phyloP scores from a whole-genome alignment of 1,139 yeast genomes.

The Hyphopichia buzzinii region DNA sequence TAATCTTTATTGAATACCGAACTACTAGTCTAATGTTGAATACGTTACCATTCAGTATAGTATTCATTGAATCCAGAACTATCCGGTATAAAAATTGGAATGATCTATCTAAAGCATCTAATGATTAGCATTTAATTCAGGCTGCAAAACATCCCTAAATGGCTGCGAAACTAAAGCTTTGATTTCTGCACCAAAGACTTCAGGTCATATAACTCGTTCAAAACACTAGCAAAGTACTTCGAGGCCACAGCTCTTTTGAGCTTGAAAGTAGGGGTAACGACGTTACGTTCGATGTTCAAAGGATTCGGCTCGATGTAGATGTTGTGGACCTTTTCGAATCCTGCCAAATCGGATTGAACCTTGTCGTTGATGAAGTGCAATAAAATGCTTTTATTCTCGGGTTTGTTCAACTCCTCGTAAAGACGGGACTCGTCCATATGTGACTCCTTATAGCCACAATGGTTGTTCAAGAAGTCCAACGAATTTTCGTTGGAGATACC shows the following conservation, averaged over 20 bases:
- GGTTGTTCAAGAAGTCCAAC: constrained; percentile 16
- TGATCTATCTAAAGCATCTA: no score
- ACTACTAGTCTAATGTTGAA: no score
- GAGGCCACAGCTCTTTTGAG: constrained; percentile 31
- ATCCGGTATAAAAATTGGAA: no score
- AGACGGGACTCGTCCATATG: constrained; percentile 13
- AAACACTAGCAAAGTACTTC: constrained; percentile 14
- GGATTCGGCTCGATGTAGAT: constrained; percentile 34
- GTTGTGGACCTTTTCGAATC: constrained; percentile 34
- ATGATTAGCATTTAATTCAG: no score
- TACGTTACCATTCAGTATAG: no score
- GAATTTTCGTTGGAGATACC: constrained; percentile 42
- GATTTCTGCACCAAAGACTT: constrained; percentile 14
- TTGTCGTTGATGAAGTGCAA: constrained; percentile 23
- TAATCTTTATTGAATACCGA: no score
- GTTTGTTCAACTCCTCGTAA: constrained; percentile 12
- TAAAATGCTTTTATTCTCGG: constrained; percentile 18
- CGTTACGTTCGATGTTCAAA: constrained; percentile 28
- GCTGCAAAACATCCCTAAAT: not conserved
- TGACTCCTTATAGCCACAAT: constrained; percentile 14
- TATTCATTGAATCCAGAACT: no score
- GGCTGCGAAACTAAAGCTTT: constrained; percentile 3
- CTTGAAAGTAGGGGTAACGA: constrained; percentile 42
- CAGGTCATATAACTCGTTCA: constrained; percentile 18
- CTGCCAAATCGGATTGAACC: constrained; percentile 21